These are phyloP conservation scores for Trichoderma brevicompactum DNA, from an alignment of 2,329 filamentous ascomycete species.

Conservation along the genomic window DNA sequence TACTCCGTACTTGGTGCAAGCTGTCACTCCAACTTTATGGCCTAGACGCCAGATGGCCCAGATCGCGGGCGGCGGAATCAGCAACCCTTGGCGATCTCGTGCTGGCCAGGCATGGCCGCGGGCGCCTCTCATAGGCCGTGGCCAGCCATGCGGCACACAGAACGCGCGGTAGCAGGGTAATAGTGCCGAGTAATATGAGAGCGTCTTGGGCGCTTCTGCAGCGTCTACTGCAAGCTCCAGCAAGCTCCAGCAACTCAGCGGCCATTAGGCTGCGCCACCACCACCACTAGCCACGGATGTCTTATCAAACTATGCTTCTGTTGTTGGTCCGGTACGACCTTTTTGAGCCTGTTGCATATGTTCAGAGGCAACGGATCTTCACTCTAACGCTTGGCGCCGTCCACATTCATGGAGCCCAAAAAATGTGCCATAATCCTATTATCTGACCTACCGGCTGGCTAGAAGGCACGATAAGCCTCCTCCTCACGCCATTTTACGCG, in stretches of 20 bases:
- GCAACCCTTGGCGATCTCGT: constrained; percentile 23
- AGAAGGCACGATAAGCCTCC: constrained; percentile 22
- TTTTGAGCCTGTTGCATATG: constrained; percentile 25
- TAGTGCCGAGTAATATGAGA: constrained; percentile 18
- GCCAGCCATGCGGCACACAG: constrained; percentile 3
- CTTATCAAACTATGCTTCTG: constrained; percentile 17
- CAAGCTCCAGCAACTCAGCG: no score
- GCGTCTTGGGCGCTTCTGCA: constrained; percentile 15
- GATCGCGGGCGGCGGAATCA: constrained; percentile 17
- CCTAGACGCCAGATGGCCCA: constrained; percentile 15
- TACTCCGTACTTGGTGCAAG: constrained; percentile 4
- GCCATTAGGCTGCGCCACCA: constrained; percentile 22
- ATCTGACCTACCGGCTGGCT: constrained; percentile 2
- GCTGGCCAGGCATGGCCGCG: neutral
- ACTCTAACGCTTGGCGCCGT: constrained; percentile 21
- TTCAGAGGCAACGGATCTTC: constrained; percentile 20
- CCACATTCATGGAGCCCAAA: constrained; percentile 19
- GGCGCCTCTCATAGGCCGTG: constrained; percentile 3
- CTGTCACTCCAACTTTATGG: constrained; percentile 8
- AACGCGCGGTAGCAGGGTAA: constrained; percentile 13
- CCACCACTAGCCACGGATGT: constrained; percentile 19
- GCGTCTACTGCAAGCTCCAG: neutral
- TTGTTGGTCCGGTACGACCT: constrained; percentile 1
- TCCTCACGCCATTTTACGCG: constrained; percentile 18
- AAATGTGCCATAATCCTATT: constrained; percentile 19